Evolutionary conservation across 208 protist species (phyloP).

Genomic region (Acanthamoeba castellanii): DNA sequence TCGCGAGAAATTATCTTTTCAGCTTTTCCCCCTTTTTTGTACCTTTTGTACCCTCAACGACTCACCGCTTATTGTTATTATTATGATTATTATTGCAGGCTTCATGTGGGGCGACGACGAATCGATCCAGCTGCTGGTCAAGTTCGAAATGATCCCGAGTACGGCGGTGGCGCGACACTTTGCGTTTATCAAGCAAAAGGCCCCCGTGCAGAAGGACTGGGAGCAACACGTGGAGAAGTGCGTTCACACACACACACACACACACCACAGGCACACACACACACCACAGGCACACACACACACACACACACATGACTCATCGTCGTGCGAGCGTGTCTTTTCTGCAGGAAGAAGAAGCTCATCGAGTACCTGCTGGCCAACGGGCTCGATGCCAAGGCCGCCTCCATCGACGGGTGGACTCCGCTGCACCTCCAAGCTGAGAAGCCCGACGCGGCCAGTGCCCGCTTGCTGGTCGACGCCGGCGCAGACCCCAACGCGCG

Average conservation of each 20-base stretch:
- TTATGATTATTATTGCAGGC: not conserved
- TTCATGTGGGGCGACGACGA: slow-evolving; percentile 57
- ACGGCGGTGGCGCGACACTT: slow-evolving; percentile 11
- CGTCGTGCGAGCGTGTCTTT: not conserved
- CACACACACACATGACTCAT: too few relatives aligned
- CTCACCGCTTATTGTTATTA: not conserved
- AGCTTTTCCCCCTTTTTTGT: not conserved
- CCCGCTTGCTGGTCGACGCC: not conserved
- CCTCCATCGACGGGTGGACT: slow-evolving; percentile 32
- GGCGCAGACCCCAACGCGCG: slow-evolving; percentile 32
- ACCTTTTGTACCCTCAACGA: not conserved
- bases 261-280: too few relatives aligned
- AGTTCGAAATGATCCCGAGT: slow-evolving; percentile 62
- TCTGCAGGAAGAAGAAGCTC: slow-evolving; percentile 26
- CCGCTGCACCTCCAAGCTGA: slow-evolving; percentile 36
- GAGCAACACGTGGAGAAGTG: slow-evolving; percentile 40
- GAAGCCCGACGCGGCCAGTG: not conserved
- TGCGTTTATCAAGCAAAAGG: slow-evolving; percentile 55
- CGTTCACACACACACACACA: not conserved
- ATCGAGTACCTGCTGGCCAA: slow-evolving; percentile 52
- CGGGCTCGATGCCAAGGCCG: slow-evolving; percentile 42
- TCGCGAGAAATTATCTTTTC: too few relatives aligned
- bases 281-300: too few relatives aligned
- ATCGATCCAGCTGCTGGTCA: slow-evolving; percentile 26
- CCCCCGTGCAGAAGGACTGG: slow-evolving; percentile 6